phyloP scores from a whole-genome alignment of 2,329 filamentous ascomycete genomes.

The Colletotrichum noveboracense region DNA sequence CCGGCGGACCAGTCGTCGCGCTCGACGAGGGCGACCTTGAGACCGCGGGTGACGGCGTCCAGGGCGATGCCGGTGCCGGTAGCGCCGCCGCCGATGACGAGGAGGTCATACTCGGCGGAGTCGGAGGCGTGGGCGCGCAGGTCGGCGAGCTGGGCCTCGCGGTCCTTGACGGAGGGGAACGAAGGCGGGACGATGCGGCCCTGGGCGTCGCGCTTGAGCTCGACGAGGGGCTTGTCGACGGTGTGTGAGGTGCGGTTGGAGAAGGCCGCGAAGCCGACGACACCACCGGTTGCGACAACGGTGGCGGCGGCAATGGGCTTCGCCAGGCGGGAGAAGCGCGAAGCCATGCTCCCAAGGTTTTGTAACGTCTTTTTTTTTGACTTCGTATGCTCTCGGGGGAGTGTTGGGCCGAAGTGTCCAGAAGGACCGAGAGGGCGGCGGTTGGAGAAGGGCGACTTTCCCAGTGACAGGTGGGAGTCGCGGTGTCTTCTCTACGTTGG shows the following conservation, averaged over 20 bases:
- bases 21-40: slow-evolving; percentile 83
- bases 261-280: slow-evolving; percentile 32
- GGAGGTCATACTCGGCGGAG: slow-evolving; percentile 72
- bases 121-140: slow-evolving; percentile 39
- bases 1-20: slow-evolving; percentile 83
- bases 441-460: background rate
- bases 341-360: slow-evolving; percentile 32
- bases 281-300: slow-evolving; percentile 29
- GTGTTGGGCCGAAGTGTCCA: background rate
- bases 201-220: slow-evolving; percentile 38
- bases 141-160: slow-evolving; percentile 44
- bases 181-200: slow-evolving; percentile 42
- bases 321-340: slow-evolving; percentile 37
- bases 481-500: background rate
- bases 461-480: background rate
- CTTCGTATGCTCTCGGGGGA: background rate
- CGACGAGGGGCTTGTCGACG: slow-evolving; percentile 36
- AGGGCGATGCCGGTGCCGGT: slow-evolving; percentile 83
- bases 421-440: background rate
- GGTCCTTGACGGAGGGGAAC: slow-evolving; percentile 38
- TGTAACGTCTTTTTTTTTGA: background rate
- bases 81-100: slow-evolving; percentile 81
- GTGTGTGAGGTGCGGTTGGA: slow-evolving; percentile 32
- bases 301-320: slow-evolving; percentile 38
- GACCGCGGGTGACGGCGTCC: slow-evolving; percentile 78